phyloP scores from a whole-genome alignment of 805 yeast species.

The Candida fluviatilis region DNA sequence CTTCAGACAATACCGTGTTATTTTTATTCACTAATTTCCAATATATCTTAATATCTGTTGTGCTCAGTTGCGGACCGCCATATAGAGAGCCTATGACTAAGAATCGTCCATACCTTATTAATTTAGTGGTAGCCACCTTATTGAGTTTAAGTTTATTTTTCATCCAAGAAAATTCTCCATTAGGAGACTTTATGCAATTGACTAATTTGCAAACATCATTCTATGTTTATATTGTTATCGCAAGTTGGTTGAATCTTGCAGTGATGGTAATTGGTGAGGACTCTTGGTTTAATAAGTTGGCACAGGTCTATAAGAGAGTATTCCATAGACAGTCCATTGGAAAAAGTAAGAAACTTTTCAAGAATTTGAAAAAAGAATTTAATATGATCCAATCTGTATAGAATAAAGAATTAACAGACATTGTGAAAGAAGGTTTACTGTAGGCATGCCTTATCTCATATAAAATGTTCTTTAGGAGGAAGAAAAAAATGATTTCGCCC shows the following conservation, averaged over 20 bases:
- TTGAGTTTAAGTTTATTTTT: slow-evolving; percentile 54
- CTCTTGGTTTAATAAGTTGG: slow-evolving; percentile 37
- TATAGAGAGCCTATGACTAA: slow-evolving; percentile 71
- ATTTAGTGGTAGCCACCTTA: slow-evolving; percentile 47
- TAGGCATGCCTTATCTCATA: not conserved
- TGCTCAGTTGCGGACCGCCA: slow-evolving; percentile 91
- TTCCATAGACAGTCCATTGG: slow-evolving; percentile 19
- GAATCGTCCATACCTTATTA: slow-evolving; percentile 67
- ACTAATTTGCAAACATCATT: slow-evolving; percentile 53
- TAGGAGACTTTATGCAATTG: slow-evolving; percentile 73
- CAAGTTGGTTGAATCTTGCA: slow-evolving; percentile 48
- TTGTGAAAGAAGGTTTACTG: not conserved
- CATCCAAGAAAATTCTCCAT: slow-evolving; percentile 44
- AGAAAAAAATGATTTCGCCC: slow-evolving; percentile 85
- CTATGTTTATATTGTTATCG: slow-evolving; percentile 45
- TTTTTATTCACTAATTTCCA: slow-evolving; percentile 83
- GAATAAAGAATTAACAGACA: not conserved
- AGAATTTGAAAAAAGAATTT: slow-evolving; percentile 24
- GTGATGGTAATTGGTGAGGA: slow-evolving; percentile 44
- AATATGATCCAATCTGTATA: slow-evolving; percentile 5
- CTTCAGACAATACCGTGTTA: slow-evolving; percentile 85
- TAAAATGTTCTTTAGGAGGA: not conserved
- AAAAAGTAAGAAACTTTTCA: slow-evolving; percentile 37
- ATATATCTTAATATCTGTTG: slow-evolving; percentile 77
- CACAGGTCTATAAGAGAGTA: slow-evolving; percentile 33